Base-by-base conservation (phyloP, 768 basidiomycete genomes). In the Suillus americanus region DNA sequence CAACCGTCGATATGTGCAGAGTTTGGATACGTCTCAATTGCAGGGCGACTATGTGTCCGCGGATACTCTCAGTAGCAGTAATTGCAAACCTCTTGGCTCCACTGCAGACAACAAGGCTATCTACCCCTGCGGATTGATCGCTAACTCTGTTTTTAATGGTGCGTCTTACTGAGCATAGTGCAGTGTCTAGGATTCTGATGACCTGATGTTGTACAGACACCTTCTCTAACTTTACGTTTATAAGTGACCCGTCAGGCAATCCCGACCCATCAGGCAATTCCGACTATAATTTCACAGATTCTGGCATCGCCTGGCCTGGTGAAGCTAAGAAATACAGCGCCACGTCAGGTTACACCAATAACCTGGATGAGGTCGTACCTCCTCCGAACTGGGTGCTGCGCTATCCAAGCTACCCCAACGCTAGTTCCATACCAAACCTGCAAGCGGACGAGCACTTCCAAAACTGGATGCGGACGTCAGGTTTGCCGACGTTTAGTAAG, bases 401-500 rank as follows among this genome's bases (percentile, higher is more conserved):
- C 62, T 98, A 82, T 79, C 94, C 94, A 1, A 75, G 90, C 66
- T 98, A 97, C 78, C 87, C 86, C 4, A 73, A 78, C 1, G 76
- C 77, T 5, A 86, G 82, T 66, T 85, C 85, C 18, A 88, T 89
- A 23, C 96, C 95, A 2, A 79, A 97, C 72, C 80, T 99, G 41
- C 79, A 81, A 61, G 68, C 69, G 2, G 89, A 99, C 72, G 92
- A 98, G 76, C 95, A 92, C 71, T 99, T 99, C 82, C 97, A 99
- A 78, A 96, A 97, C 74, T 99, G 97, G 97, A 99, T 99, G 97
- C 87, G 97, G 64, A 97, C 96, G 2, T 94, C 97, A 1, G 97
- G 97, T 14, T 77, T 99, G 55, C 97, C 97, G 10, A 98, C 97
- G 7, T 99, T 99, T 77, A 89, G 94, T 38, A 99, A 99, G 79